These are phyloP conservation scores for Tricholoma matsutake DNA, from an alignment of 768 basidiomycete species.

Conservation along the genomic window DNA sequence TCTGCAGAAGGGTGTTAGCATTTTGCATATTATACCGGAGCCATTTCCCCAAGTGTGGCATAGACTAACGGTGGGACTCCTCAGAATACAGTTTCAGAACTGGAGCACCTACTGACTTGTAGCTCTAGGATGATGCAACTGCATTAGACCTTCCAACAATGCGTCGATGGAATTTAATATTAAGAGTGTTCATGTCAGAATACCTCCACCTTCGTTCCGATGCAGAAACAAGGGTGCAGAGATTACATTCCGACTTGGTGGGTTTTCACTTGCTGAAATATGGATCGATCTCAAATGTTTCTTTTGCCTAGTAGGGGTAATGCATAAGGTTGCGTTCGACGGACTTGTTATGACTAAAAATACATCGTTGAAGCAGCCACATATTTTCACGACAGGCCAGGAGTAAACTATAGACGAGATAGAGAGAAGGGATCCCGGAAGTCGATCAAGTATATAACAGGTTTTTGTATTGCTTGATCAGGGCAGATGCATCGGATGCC, in stretches of 20 bases:
- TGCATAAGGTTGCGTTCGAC: not conserved
- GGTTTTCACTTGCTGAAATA: slow-evolving; percentile 19
- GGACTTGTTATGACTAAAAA: not conserved
- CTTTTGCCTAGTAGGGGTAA: slow-evolving; percentile 20
- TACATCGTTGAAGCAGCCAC: not conserved
- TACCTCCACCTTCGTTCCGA: slow-evolving; percentile 73
- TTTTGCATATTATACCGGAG: slow-evolving; percentile 86
- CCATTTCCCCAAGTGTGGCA: slow-evolving; percentile 95
- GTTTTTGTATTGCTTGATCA: slow-evolving; percentile 35
- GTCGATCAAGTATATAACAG: slow-evolving; percentile 20
- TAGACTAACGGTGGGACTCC: slow-evolving; percentile 54
- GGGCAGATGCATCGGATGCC: slow-evolving; percentile 32
- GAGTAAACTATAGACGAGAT: not conserved
- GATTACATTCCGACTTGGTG: slow-evolving; percentile 48
- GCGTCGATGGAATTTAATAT: slow-evolving; percentile 84
- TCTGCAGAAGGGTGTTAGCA: slow-evolving; percentile 72
- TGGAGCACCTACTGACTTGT: not conserved
- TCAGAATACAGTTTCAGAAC: not conserved
- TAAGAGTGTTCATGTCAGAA: slow-evolving; percentile 86
- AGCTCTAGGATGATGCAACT: slow-evolving; percentile 77
- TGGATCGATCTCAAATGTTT: slow-evolving; percentile 1
- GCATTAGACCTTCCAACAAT: slow-evolving; percentile 84
- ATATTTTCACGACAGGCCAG: not conserved
- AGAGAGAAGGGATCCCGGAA: not conserved
- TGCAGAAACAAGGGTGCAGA: slow-evolving; percentile 30